phyloP scores from a whole-genome alignment of 2,329 filamentous ascomycete species.

The Xylariaceae sp. region DNA sequence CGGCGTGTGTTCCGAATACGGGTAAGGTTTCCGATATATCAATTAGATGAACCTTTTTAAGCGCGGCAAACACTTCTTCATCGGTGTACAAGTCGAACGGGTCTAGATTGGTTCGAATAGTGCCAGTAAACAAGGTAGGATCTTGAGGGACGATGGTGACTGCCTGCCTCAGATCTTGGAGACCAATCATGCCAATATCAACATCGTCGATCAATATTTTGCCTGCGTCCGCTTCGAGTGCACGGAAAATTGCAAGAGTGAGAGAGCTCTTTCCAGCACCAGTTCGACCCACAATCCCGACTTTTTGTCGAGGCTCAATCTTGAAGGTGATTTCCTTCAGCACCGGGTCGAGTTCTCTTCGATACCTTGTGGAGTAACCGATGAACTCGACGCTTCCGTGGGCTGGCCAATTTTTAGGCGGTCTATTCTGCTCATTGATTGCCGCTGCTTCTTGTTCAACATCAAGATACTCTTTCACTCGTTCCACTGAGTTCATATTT shows the following conservation, averaged over 20 bases:
- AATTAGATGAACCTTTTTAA: conserved; percentile 89
- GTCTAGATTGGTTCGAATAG: conserved; percentile 89
- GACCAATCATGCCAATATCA: conserved; percentile 87
- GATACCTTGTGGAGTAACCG: conserved; percentile 87
- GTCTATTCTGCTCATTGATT: conserved; percentile 78
- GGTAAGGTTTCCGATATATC: conserved; percentile 57
- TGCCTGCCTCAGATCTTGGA: conserved; percentile 90
- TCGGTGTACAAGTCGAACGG: conserved; percentile 90
- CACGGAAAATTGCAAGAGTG: conserved; percentile 90
- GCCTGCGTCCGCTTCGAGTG: conserved; percentile 87
- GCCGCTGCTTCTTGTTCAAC: conserved; percentile 90
- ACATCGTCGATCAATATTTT: conserved; percentile 89
- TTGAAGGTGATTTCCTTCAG: conserved; percentile 85
- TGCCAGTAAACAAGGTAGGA: conserved; percentile 91
- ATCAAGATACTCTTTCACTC: conserved; percentile 95
- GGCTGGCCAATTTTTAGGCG: conserved; percentile 82
- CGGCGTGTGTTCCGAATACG: conserved; percentile 29
- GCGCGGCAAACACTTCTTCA: conserved; percentile 84
- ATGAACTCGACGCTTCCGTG: conserved; percentile 87
- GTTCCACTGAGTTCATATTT: conserved; percentile 99
- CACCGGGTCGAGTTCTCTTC: conserved; percentile 85
- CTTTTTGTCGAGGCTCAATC: conserved; percentile 85
- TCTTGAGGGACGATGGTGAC: conserved; percentile 99
- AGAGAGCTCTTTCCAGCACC: conserved; percentile 97
- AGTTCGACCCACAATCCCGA: conserved; percentile 94